These are phyloP conservation scores for Arabidopsis lyrata DNA, from an alignment of 441 rosid species.

Conservation along the genomic window DNA sequence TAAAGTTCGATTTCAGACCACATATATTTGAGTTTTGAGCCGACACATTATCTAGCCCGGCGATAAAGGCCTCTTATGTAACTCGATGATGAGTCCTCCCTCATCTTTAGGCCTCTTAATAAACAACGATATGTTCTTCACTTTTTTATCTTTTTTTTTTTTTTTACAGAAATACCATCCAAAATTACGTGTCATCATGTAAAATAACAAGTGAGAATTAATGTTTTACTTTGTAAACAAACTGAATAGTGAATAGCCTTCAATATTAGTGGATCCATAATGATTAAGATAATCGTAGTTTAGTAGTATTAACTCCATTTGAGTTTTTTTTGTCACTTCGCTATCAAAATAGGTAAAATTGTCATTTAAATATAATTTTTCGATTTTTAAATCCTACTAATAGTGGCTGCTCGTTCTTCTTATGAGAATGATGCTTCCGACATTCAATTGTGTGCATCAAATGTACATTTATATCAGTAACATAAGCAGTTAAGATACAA, in stretches of 20 bases:
- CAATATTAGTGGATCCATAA: not conserved
- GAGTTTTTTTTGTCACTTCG: too few species aligned
- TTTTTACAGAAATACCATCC: too few species aligned
- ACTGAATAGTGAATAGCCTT: not conserved
- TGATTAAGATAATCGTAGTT: too few species aligned
- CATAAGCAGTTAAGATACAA: not conserved
- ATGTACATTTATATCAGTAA: not conserved
- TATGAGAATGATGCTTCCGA: not conserved
- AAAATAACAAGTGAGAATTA: too few species aligned
- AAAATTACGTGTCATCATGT: too few species aligned
- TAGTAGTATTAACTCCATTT: too few species aligned
- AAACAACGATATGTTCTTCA: not conserved
- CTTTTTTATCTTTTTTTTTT: too few species aligned
- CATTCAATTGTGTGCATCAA: too few species aligned
- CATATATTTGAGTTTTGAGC: not conserved
- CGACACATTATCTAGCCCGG: not conserved
- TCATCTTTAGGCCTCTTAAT: not conserved
- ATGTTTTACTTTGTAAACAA: not conserved
- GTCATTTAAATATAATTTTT: too few species aligned
- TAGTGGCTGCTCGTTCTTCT: not conserved
- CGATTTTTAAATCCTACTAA: not conserved
- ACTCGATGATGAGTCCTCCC: not conserved
- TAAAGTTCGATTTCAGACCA: not conserved
- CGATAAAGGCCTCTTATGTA: not conserved
- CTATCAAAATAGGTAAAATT: too few species aligned